These are phyloP conservation scores for Kodamaea kaohsiungensis DNA, from an alignment of 805 yeast species.

Conservation along the genomic window DNA sequence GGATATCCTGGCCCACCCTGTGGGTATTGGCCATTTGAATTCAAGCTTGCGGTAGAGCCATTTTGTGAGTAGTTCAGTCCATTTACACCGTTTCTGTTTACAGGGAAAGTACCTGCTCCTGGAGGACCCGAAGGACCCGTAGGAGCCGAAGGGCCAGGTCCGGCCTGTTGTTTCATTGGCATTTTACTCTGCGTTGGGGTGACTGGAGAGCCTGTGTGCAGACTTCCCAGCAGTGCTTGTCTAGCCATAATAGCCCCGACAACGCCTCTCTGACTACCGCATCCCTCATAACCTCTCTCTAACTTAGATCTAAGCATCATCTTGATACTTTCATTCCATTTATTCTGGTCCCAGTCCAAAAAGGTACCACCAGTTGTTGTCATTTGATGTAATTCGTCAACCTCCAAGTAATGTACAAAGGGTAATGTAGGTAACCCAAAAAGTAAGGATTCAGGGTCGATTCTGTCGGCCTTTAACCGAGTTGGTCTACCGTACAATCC, in stretches of 20 bases:
- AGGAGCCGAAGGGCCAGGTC: not conserved
- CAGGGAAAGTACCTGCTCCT: not conserved
- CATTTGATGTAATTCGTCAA: constrained; percentile 29
- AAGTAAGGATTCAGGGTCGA: constrained; percentile 40
- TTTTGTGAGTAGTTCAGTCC: not conserved
- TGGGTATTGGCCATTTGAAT: not conserved
- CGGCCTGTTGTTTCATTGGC: not conserved
- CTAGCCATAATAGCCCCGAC: constrained; percentile 18
- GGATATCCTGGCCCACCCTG: not conserved
- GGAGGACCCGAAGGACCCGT: not conserved
- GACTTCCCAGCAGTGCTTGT: constrained; percentile 7
- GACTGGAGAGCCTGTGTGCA: constrained; percentile 3
- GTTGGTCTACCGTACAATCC: constrained; percentile 49
- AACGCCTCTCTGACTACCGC: constrained; percentile 68
- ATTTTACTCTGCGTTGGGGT: constrained; percentile 1
- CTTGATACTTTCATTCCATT: constrained; percentile 36
- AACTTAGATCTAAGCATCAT: constrained; percentile 34
- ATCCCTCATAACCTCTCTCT: constrained; percentile 63
- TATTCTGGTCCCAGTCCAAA: constrained; percentile 38
- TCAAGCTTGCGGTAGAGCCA: not conserved
- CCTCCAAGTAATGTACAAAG: constrained; percentile 42
- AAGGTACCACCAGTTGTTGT: constrained; percentile 22
- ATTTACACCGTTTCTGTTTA: not conserved
- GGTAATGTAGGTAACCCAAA: constrained; percentile 50
- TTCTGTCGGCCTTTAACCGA: constrained; percentile 43